Percentiles rank a stretch among this genome's conserved stretches.
These are phyloP conservation scores for Phytopythium cucurbitacearum DNA, from an alignment of 352 stramenopile genomes.

Conservation along the genomic window DNA sequence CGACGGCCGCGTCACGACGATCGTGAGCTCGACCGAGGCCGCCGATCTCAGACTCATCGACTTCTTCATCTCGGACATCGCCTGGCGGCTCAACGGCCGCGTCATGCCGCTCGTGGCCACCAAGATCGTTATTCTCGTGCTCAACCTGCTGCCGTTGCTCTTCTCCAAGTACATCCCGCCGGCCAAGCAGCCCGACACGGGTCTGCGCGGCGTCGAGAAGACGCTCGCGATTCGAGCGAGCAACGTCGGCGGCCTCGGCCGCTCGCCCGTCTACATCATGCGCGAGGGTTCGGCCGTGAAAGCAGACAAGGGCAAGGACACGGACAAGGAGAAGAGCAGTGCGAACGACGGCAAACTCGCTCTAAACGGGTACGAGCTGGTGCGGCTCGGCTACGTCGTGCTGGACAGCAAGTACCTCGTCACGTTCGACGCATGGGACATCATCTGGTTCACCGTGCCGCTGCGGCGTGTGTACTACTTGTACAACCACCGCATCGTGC, in stretches of 20 bases:
- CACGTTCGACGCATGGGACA: constrained; percentile 24
- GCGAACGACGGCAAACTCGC: constrained; percentile 11
- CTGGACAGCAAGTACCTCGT: constrained; percentile 21
- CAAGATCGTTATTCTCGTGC: constrained; percentile 30
- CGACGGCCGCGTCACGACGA: constrained; percentile 27
- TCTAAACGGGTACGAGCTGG: constrained; percentile 31
- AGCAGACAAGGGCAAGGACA: background rate
- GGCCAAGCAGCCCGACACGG: constrained; percentile 15
- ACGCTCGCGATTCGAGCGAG: constrained; percentile 23
- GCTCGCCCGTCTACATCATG: constrained; percentile 22
- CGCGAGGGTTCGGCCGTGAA: background rate
- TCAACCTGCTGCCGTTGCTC: constrained; percentile 32
- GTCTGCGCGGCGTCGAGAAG: constrained; percentile 17
- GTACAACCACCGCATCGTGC: constrained; percentile 24
- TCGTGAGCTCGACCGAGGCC: constrained; percentile 24
- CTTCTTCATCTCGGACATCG: constrained; percentile 26
- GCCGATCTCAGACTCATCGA: constrained; percentile 23
- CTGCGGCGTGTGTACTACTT: constrained; percentile 17
- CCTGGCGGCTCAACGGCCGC: constrained; percentile 24
- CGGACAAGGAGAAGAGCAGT: constrained; percentile 4
- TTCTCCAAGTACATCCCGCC: constrained; percentile 21
- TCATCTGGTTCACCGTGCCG: constrained; percentile 14
- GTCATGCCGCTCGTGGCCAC: constrained; percentile 31
- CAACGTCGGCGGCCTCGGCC: constrained; percentile 24
- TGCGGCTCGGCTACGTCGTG: constrained; percentile 30